These are phyloP conservation scores for Crataegus laevigata DNA, from an alignment of 306 rosid species.

Conservation along the genomic window DNA sequence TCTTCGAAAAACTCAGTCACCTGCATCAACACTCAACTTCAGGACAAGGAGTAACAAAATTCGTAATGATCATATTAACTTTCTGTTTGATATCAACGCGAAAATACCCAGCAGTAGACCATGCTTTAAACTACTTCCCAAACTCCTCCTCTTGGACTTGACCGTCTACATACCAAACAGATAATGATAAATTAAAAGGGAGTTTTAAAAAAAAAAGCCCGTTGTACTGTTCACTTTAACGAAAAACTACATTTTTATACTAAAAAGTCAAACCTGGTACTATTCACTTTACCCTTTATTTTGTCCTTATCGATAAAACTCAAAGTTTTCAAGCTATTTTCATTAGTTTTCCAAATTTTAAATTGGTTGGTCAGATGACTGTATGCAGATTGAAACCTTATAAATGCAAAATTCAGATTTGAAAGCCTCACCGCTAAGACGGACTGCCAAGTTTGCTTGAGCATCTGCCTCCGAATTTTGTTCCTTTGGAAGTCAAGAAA, in stretches of 20 bases:
- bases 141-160: slow-evolving; percentile 58
- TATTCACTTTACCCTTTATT: too few species aligned
- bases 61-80: not conserved
- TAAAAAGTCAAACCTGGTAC: too few species aligned
- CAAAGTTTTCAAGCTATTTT: too few species aligned
- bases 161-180: slow-evolving; percentile 51
- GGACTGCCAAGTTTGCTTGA: slow-evolving; percentile 73
- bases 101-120: slow-evolving; percentile 15
- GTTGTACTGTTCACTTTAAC: too few species aligned
- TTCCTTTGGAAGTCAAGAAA: slow-evolving; percentile 37
- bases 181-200: not conserved
- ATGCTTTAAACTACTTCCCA: slow-evolving; percentile 16
- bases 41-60: not conserved
- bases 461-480: slow-evolving; percentile 80
- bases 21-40: not conserved
- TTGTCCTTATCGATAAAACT: too few species aligned
- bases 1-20: not conserved
- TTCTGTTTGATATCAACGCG: not conserved
- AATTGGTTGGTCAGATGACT: not conserved
- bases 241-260: too few species aligned
- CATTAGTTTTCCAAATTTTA: too few species aligned
- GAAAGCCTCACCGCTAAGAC: slow-evolving; percentile 60
- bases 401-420: slow-evolving; percentile 9
- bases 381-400: not conserved
- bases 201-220: too few species aligned